Base-by-base conservation (phyloP, 2,329 filamentous ascomycete species). In the Colletotrichum trifolii region DNA sequence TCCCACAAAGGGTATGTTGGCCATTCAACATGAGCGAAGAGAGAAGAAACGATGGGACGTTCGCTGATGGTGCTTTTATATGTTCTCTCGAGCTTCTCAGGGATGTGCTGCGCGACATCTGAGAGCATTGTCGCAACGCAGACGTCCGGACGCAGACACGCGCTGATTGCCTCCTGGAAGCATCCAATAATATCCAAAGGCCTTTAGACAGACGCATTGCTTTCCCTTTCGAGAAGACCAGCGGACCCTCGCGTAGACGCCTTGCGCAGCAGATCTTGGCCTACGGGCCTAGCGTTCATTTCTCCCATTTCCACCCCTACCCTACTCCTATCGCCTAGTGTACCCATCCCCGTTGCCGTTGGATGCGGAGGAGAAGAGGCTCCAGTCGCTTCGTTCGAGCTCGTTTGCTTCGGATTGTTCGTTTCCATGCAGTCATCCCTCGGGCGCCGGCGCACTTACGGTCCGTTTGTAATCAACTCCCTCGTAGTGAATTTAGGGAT, bases 211-310 rank as follows among this genome's bases (percentile, higher is more conserved):
- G 39, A 36, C 62, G 62, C 63, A 63, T 40, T 45, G 47, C 40
- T 57, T 66, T 62, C 58, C 63, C 43, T 7, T 57, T 57, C 47
- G 52, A 66, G 58, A 25, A 43, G 47, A 11, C 40, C 46, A 25
- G 58, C 58, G 58, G 63, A 58, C 53, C 63, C 52, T 57, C 59
- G 58, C 52, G 58, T 57, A 56, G 40, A 33, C 12, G 45, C 52
- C 35, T 45, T 25, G 25, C 25, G 25, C 25, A 25, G 25, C 43
- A 53, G 39, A 53, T 43, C 58, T 66, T 63, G 53, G 63, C 58
- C 4, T 43, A 58, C 40, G 47, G 40, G 43, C 50, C 54, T 62
- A 47, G 62, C 62, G 58, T n/a, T 17, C 17, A 17, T 17, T 17
- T 17, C 17, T n/a, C 43, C 38, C 40, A 15, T n/a, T 43, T 12